These are phyloP conservation scores for Pleodorina starrii DNA, from an alignment of 139 green algal species.

Conservation along the genomic window DNA sequence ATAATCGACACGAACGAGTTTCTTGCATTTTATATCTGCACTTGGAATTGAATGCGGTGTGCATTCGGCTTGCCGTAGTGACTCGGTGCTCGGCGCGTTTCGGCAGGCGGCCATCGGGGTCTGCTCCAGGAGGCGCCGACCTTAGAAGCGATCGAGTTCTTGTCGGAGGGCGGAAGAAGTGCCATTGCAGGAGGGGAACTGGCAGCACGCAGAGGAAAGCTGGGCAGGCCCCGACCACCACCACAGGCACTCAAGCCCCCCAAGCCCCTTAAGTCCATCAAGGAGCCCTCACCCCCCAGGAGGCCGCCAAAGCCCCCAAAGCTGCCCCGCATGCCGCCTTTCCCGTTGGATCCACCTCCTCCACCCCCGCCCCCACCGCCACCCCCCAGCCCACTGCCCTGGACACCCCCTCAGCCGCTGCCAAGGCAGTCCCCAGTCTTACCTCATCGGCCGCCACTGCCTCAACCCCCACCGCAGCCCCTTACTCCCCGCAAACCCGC, in stretches of 20 bases:
- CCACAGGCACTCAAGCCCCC: background rate
- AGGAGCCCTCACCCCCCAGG: background rate
- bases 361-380: background rate
- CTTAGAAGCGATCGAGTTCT: no score
- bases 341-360: background rate
- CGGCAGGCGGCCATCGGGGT: no score
- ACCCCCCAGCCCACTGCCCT: background rate
- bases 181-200: no score
- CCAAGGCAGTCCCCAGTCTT: background rate
- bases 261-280: background rate
- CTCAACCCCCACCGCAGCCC: background rate
- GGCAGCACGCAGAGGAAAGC: no score
- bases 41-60: no score
- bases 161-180: no score
- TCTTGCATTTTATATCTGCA: no score
- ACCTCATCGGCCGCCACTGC: background rate
- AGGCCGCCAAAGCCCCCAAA: background rate
- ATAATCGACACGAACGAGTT: no score
- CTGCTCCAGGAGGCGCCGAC: no score
- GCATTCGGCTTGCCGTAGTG: no score
- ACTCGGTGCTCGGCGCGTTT: no score
- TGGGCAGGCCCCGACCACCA: background rate
- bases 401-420: background rate
- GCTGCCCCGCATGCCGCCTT: background rate
- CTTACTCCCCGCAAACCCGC: background rate